Evolutionary conservation across 1,139 yeast genomes (phyloP).

Genomic region (Barnettozyma hawaiiensis): DNA sequence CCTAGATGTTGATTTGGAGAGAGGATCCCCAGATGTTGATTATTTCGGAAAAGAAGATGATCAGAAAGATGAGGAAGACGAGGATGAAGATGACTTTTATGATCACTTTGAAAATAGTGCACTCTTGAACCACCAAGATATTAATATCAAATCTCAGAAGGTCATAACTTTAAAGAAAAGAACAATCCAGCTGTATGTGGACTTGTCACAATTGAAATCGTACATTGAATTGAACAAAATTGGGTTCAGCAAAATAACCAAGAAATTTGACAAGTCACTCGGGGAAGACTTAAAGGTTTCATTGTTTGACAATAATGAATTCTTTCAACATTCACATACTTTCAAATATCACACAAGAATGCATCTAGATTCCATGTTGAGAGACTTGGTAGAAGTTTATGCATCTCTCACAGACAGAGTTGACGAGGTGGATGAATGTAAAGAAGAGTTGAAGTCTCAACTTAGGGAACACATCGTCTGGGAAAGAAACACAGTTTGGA

Average conservation of each 20-base stretch:
- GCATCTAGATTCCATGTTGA: conserved; percentile 42
- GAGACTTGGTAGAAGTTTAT: conserved; percentile 44
- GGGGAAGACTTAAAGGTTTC: conserved; percentile 43
- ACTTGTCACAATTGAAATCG: conserved; percentile 59
- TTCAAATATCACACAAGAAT: conserved; percentile 41
- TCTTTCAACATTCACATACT: conserved; percentile 41
- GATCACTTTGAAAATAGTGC: conserved; percentile 33
- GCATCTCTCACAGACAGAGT: conserved; percentile 33
- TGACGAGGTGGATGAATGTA: conserved; percentile 26
- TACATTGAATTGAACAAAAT: conserved; percentile 61
- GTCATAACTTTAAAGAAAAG: conserved; percentile 52
- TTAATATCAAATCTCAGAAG: conserved; percentile 33
- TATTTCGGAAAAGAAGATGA: conserved; percentile 21
- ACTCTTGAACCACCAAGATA: conserved; percentile 31
- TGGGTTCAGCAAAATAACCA: conserved; percentile 63
- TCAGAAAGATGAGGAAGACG: conserved; percentile 31
- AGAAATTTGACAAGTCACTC: conserved; percentile 64
- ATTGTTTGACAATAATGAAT: conserved; percentile 37
- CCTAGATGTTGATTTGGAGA: conserved; percentile 15
- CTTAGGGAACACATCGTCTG: conserved; percentile 69
- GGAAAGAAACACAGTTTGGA: conserved; percentile 72
- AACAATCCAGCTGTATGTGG: conserved; percentile 51
- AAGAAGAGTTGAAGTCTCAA: conserved; percentile 44
- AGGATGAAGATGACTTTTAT: conserved; percentile 29
- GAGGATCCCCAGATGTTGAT: neutral